A percentile compares a stretch with the other conserved stretches of the same genome.
Evolutionary conservation across 306 rosid genomes (phyloP).

Genomic region (Sicyos baderoa): DNA sequence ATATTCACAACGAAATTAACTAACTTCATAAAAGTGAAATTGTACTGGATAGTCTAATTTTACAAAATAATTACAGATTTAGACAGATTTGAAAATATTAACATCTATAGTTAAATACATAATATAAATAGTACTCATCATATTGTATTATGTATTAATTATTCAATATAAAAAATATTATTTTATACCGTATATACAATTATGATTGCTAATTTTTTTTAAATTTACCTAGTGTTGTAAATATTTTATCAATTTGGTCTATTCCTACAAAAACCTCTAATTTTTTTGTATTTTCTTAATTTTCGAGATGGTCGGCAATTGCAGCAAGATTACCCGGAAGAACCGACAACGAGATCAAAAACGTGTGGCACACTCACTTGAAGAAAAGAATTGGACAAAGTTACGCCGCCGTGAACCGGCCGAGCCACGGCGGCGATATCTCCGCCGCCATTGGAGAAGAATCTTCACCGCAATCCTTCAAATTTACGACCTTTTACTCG

Average conservation of each 20-base stretch:
- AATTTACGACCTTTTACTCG: neutral
- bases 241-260: too few species aligned
- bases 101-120: too few species aligned
- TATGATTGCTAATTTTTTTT: too few species aligned
- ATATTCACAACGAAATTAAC: neutral
- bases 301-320: constrained; percentile 76
- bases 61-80: too few species aligned
- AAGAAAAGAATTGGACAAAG: constrained; percentile 41
- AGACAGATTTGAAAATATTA: too few species aligned
- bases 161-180: too few species aligned
- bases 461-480: neutral
- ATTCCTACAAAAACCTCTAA: too few species aligned
- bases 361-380: constrained; percentile 90
- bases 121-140: too few species aligned
- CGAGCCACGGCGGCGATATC: neutral
- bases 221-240: too few species aligned
- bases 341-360: constrained; percentile 84
- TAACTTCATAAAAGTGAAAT: neutral
- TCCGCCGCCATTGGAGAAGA: neutral
- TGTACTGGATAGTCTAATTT: too few species aligned
- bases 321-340: constrained; percentile 80
- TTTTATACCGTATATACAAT: too few species aligned
- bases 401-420: constrained; percentile 22
- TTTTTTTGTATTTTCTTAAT: neutral
- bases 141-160: too few species aligned